These are phyloP conservation scores for Corylus americana DNA, from an alignment of 306 rosid species.

Conservation along the genomic window DNA sequence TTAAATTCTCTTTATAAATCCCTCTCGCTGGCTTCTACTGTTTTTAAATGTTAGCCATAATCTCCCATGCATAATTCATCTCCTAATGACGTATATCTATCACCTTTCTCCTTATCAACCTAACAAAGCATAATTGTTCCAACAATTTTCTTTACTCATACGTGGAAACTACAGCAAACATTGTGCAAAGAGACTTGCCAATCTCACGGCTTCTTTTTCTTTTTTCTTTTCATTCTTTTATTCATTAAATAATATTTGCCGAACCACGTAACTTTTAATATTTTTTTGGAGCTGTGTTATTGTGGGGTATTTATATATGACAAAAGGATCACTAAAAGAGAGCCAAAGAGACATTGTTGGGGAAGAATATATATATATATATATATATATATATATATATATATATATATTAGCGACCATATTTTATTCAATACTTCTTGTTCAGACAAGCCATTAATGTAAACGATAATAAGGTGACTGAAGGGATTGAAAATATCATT, in stretches of 20 bases:
- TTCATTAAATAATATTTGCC: neutral
- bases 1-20: neutral
- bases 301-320: too few relatives aligned
- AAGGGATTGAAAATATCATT: too few relatives aligned
- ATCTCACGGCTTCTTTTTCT: too few relatives aligned
- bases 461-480: too few relatives aligned
- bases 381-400: too few relatives aligned
- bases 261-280: too few relatives aligned
- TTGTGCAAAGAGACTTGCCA: neutral
- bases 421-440: too few relatives aligned
- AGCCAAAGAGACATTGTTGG: neutral
- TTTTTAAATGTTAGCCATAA: neutral
- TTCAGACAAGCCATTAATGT: too few relatives aligned
- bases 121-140: neutral
- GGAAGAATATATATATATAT: neutral
- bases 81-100: neutral
- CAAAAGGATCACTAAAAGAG: neutral
- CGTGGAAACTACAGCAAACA: neutral
- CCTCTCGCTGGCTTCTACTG: neutral
- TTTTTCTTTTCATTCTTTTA: neutral
- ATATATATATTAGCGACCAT: too few relatives aligned
- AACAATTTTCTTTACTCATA: neutral
- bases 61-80: slow-evolving; percentile 1
- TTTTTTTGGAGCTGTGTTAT: too few relatives aligned
- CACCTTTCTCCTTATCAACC: slow-evolving; percentile 1